These are phyloP conservation scores for Clavispora vitiphila DNA, from an alignment of 805 yeast genomes.

Conservation along the genomic window DNA sequence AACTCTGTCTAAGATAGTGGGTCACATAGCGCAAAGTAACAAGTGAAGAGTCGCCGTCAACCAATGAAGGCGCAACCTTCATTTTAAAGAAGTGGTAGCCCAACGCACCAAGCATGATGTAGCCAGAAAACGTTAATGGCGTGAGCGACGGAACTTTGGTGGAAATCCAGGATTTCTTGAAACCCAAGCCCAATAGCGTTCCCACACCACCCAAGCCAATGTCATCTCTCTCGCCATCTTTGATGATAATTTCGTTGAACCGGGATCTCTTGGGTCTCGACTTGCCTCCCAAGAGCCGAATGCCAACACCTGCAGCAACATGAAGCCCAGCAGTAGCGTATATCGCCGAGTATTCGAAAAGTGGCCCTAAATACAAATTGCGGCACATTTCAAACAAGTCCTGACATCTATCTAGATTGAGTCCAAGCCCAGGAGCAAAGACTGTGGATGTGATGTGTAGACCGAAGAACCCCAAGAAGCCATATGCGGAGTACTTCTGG, in stretches of 20 bases:
- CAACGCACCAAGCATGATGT: constrained; percentile 42
- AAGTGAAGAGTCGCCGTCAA: constrained; percentile 63
- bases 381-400: constrained; percentile 58
- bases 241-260: constrained; percentile 18
- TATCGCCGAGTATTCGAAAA: constrained; percentile 45
- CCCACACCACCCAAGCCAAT: constrained; percentile 61
- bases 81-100: constrained; percentile 43
- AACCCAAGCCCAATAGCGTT: constrained; percentile 52
- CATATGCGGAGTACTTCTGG: constrained; percentile 60
- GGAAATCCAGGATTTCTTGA: constrained; percentile 42
- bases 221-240: constrained; percentile 34
- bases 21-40: constrained; percentile 50
- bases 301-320: constrained; percentile 46
- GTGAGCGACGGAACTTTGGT: constrained; percentile 42
- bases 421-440: constrained; percentile 43
- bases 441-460: constrained; percentile 55
- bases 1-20: constrained; percentile 12
- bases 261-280: constrained; percentile 18
- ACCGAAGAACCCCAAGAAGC: constrained; percentile 51
- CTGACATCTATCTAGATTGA: constrained; percentile 41
- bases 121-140: constrained; percentile 60
- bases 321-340: constrained; percentile 46
- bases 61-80: constrained; percentile 44
- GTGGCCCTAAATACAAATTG: constrained; percentile 51
- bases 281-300: constrained; percentile 25